Percentiles rank a stretch among this genome's conserved stretches.
These are phyloP conservation scores for Ustilago sp. DNA, from an alignment of 1,284 basidiomycete genomes.

Conservation along the genomic window DNA sequence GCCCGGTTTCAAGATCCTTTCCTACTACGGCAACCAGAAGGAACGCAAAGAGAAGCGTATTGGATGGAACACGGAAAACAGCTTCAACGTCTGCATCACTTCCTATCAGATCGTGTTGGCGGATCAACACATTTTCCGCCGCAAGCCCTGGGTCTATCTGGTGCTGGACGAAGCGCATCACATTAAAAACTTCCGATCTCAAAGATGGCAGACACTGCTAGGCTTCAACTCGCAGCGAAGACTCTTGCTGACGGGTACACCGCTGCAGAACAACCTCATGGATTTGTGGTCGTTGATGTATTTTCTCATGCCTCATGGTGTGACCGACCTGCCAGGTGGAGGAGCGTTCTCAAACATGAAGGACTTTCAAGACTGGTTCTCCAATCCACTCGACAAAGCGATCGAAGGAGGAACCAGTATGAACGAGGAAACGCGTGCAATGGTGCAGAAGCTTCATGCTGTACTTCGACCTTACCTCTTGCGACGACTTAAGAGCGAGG, in stretches of 20 bases:
- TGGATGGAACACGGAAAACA: constrained; percentile 92
- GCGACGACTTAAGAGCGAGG: constrained; percentile 91
- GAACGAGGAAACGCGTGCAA: constrained; percentile 87
- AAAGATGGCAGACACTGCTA: constrained; percentile 94
- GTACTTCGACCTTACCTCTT: constrained; percentile 93
- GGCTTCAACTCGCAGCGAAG: constrained; percentile 91
- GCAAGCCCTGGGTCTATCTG: constrained; percentile 96
- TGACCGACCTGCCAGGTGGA: constrained; percentile 65
- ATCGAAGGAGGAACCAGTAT: constrained; percentile 84
- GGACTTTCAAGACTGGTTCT: constrained; percentile 97
- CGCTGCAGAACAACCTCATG: constrained; percentile 93
- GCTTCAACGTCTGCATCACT: constrained; percentile 96
- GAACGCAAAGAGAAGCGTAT: constrained; percentile 91
- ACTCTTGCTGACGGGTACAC: constrained; percentile 89
- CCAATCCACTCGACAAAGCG: constrained; percentile 86
- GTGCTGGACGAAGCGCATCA: constrained; percentile 97
- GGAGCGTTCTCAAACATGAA: constrained; percentile 90
- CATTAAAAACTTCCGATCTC: constrained; percentile 97
- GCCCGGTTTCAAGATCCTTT: constrained; percentile 89
- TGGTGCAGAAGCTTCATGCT: constrained; percentile 89
- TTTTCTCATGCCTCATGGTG: constrained; percentile 88
- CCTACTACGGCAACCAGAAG: constrained; percentile 91
- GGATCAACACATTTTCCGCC: constrained; percentile 92
- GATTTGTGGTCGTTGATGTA: constrained; percentile 95
- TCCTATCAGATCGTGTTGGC: constrained; percentile 90